phyloP scores from a whole-genome alignment of 495 filamentous ascomycete species.

The Neurospora cerealis region DNA sequence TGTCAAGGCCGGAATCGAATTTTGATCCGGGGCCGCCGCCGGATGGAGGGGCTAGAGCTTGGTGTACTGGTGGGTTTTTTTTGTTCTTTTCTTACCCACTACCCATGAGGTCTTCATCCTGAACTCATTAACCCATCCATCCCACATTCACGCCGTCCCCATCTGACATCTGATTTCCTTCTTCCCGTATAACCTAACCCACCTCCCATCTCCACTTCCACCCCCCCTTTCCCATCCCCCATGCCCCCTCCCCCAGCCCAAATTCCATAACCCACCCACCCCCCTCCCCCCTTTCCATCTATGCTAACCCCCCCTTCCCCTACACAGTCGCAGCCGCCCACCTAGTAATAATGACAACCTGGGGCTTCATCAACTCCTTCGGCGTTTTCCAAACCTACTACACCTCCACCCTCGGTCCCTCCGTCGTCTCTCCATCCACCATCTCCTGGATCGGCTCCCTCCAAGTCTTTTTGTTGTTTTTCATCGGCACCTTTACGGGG shows the following conservation, averaged over 20 bases:
- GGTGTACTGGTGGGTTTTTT: conserved; percentile 30
- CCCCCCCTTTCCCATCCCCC: too few species aligned
- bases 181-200: too few species aligned
- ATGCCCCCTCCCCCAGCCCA: too few species aligned
- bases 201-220: too few species aligned
- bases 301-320: neutral
- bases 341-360: conserved; percentile 38
- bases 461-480: conserved; percentile 65
- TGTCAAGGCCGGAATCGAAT: conserved; percentile 27
- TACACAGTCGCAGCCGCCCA: conserved; percentile 33
- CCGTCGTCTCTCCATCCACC: conserved; percentile 43
- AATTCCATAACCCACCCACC: neutral
- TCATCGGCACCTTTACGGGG: conserved; percentile 58
- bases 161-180: too few species aligned
- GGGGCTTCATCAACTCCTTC: conserved; percentile 54
- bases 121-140: neutral
- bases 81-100: neutral
- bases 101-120: neutral
- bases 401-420: conserved; percentile 28
- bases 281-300: too few species aligned
- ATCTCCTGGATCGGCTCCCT: conserved; percentile 72
- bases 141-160: too few species aligned
- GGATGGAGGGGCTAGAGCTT: conserved; percentile 42
- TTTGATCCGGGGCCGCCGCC: conserved; percentile 42
- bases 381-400: conserved; percentile 80